Evolutionary conservation across 139 green algal genomes (phyloP).

Genomic region (Coelastrella sp.): DNA sequence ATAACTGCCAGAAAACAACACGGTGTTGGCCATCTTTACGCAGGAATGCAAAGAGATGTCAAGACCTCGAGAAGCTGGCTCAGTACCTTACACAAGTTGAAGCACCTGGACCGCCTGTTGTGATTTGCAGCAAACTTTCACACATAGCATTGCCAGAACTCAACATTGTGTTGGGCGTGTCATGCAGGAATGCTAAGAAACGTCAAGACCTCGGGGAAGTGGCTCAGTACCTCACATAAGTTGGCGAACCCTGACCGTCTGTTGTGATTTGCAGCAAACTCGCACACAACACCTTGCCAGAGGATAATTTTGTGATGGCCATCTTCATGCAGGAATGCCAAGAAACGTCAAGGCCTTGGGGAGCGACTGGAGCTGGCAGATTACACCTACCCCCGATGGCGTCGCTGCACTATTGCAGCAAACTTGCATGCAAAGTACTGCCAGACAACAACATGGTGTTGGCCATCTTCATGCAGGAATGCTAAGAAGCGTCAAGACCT

Average conservation of each 20-base stretch:
- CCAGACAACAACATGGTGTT: too few relatives aligned
- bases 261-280: conserved; percentile 55
- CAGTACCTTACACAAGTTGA: not conserved
- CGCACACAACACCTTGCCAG: too few relatives aligned
- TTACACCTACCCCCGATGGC: too few relatives aligned
- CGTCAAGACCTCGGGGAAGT: conserved; percentile 51
- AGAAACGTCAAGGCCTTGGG: conserved; percentile 47
- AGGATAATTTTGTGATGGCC: too few relatives aligned
- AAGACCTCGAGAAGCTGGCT: conserved; percentile 35
- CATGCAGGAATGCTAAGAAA: conserved; percentile 56
- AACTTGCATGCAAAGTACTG: too few relatives aligned
- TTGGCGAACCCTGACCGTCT: conserved; percentile 57
- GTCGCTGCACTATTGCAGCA: too few relatives aligned
- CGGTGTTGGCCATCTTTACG: not conserved
- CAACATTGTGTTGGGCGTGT: not conserved
- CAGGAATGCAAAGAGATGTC: conserved; percentile 55
- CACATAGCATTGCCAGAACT: not conserved
- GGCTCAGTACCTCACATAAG: conserved; percentile 57
- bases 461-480: conserved; percentile 46
- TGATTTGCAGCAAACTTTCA: too few relatives aligned
- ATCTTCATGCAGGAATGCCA: conserved; percentile 52
- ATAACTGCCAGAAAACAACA: too few relatives aligned
- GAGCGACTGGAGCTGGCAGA: conserved; percentile 21
- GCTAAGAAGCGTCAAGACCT: conserved; percentile 53
- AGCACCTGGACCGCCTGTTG: too few relatives aligned